A percentile compares a stretch with the other conserved stretches of the same genome.
Conservation (phyloP, 768 basidiomycete species). For the Suillus hirtellus region DNA sequence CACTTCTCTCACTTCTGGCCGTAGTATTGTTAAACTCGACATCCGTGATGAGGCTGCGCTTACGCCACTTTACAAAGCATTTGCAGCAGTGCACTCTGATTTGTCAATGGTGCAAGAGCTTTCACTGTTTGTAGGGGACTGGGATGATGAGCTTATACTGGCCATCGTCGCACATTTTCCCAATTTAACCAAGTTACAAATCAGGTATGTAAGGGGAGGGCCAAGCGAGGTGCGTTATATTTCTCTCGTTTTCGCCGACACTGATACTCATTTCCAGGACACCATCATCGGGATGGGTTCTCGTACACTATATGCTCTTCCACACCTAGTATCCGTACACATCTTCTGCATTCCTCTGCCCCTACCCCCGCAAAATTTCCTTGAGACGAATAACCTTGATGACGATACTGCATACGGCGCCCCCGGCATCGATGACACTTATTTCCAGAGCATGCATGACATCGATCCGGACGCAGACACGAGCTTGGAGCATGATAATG, state of each 20-base stretch:
- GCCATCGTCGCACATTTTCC: constrained; percentile 41
- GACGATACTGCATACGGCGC: constrained; percentile 10
- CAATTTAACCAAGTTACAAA: constrained; percentile 37
- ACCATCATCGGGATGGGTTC: constrained; percentile 44
- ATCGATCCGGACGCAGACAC: constrained; percentile 20
- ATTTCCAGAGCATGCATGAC: constrained; percentile 10
- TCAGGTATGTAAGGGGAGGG: constrained; percentile 38
- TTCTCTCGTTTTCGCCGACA: background rate
- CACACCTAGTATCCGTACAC: constrained; percentile 38
- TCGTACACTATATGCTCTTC: constrained; percentile 40
- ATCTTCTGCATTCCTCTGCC: constrained; percentile 28
- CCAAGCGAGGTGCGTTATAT: constrained; percentile 42
- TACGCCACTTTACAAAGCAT: constrained; percentile 25
- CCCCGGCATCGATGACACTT: constrained; percentile 2
- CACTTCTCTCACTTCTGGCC: constrained; percentile 21
- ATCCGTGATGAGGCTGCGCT: constrained; percentile 27
- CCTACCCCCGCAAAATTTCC: constrained; percentile 3
- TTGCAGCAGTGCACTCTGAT: constrained; percentile 4
- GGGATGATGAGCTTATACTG: constrained; percentile 49
- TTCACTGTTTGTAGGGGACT: constrained; percentile 39
- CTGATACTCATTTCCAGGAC: constrained; percentile 26
- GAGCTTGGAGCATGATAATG: background rate
- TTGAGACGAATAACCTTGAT: background rate
- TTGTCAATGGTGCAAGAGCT: constrained; percentile 27
- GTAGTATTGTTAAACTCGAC: constrained; percentile 23